phyloP scores from a whole-genome alignment of 129 eudicot species.

The Kitagawia praeruptora region DNA sequence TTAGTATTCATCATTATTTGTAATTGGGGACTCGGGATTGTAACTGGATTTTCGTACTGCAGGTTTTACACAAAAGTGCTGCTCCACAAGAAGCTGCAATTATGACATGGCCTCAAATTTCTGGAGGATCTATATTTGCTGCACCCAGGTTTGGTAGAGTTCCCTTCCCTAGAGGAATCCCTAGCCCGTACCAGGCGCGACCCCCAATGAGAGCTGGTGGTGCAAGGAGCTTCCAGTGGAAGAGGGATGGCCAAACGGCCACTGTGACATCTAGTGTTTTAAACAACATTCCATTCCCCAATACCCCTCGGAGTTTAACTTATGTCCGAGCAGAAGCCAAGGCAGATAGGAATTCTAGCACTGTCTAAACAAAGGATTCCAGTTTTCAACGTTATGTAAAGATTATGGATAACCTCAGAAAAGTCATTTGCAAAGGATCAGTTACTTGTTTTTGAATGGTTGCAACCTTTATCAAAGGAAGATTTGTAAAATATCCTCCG shows the following conservation, averaged over 20 bases:
- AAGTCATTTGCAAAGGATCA: background rate
- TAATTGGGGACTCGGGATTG: too few relatives aligned
- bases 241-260: conserved; percentile 46
- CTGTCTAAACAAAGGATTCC: conserved; percentile 11
- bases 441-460: background rate
- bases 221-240: conserved; percentile 94
- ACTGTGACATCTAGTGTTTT: conserved; percentile 24
- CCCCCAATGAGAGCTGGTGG: conserved; percentile 61
- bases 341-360: conserved; percentile 35
- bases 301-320: conserved; percentile 58
- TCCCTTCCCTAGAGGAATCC: conserved; percentile 54
- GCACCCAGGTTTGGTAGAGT: conserved; percentile 56
- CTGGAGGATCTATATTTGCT: conserved; percentile 44
- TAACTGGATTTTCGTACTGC: conserved; percentile 11
- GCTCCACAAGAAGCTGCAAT: conserved; percentile 51
- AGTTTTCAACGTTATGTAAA: background rate
- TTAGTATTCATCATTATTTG: background rate
- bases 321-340: conserved; percentile 62
- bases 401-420: background rate
- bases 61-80: conserved; percentile 66
- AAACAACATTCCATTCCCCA: conserved; percentile 23
- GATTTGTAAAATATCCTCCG: background rate
- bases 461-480: background rate
- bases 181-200: conserved; percentile 41
- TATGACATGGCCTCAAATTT: conserved; percentile 48